Base-by-base conservation (phyloP, 1,139 yeast species). In the Pichia sp. region DNA sequence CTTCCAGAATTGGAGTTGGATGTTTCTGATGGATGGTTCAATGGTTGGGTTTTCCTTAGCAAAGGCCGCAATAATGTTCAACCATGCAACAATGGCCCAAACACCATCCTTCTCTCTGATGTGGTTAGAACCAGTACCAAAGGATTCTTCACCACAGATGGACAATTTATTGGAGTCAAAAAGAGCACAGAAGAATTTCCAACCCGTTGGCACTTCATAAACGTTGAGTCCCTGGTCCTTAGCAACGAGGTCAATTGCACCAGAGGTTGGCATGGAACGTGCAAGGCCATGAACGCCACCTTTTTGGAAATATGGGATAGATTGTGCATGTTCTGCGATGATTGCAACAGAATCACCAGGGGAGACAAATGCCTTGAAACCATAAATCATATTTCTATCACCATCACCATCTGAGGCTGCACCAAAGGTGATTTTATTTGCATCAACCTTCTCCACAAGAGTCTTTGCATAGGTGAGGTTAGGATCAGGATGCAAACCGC, bases 321-420 rank as follows among this genome's bases (percentile, higher is more conserved):
- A 73, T 17, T 64, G 60, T 10, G 95, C 91, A 56, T 91, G 84
- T 64, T 91, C 97, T 17, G 97, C 88, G 58, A 91, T 91, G 50
- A 91, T 88, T 30, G 98, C 98, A 23, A 91, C 97, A 6, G 96
- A 84, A 61, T 91, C 98, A 58, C 98, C 97, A 3, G 98, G 98
- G 1, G 96, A 87, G 9, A 91, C 98, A 62, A 91, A 93, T 2
- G 97, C 75, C 36, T 85, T 84, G 28, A 87, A 88, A 42, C 98
- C 98, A 60, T 91, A 91, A 53, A 91, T 93, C 98, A 91, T 91
- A 62, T 91, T 91, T 64, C 98, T 77, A 60, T 91, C 98, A 60
- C 98, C 98, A 56, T 91, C 98, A 60, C 98, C 98, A 58, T 91
- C 98, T 13, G 94, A 82, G 6, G 98, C 98, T 27, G 98, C 98